A percentile compares a stretch with the other conserved stretches of the same genome.
phyloP scores from a whole-genome alignment of 2,329 filamentous ascomycete species.

The Apiospora saccharicola region DNA sequence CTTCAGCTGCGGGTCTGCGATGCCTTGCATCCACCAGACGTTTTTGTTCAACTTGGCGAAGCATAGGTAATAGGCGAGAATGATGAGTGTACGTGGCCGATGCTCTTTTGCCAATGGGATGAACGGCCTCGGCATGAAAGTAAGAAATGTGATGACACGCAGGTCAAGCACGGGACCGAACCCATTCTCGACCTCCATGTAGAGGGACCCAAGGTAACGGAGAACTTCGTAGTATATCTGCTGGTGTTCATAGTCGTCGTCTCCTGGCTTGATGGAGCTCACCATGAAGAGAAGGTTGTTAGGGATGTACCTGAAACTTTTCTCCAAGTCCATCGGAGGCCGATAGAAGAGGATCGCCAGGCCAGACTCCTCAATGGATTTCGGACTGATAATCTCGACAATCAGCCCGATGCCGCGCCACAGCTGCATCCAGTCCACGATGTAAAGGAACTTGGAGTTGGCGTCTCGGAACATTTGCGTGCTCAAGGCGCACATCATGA shows the following conservation, averaged over 20 bases:
- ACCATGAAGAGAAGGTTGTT: slow-evolving; percentile 59
- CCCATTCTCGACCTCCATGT: slow-evolving; percentile 54
- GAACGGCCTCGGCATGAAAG: slow-evolving; percentile 55
- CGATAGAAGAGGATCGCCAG: slow-evolving; percentile 57
- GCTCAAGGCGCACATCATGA: slow-evolving; percentile 59
- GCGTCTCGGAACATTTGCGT: slow-evolving; percentile 59
- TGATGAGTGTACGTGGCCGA: slow-evolving; percentile 56
- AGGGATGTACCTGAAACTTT: slow-evolving; percentile 51
- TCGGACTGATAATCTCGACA: slow-evolving; percentile 47
- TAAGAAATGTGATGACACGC: slow-evolving; percentile 61
- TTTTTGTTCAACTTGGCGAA: slow-evolving; percentile 54
- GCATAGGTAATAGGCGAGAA: slow-evolving; percentile 60
- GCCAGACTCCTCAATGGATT: slow-evolving; percentile 48
- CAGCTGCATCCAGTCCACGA: slow-evolving; percentile 63
- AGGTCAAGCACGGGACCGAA: slow-evolving; percentile 54
- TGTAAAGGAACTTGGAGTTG: slow-evolving; percentile 53
- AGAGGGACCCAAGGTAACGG: slow-evolving; percentile 59
- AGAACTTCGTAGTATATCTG: slow-evolving; percentile 55
- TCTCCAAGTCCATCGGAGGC: slow-evolving; percentile 55
- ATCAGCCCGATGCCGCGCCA: slow-evolving; percentile 63
- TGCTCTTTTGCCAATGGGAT: slow-evolving; percentile 51
- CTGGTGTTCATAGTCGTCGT: slow-evolving; percentile 50
- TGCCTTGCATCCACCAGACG: slow-evolving; percentile 60
- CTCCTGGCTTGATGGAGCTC: slow-evolving; percentile 50
- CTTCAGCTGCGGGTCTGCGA: slow-evolving; percentile 54